A percentile compares a stretch with the other conserved stretches of the same genome.
phyloP scores from a whole-genome alignment of 306 rosid species.

The Vigna mungo region DNA sequence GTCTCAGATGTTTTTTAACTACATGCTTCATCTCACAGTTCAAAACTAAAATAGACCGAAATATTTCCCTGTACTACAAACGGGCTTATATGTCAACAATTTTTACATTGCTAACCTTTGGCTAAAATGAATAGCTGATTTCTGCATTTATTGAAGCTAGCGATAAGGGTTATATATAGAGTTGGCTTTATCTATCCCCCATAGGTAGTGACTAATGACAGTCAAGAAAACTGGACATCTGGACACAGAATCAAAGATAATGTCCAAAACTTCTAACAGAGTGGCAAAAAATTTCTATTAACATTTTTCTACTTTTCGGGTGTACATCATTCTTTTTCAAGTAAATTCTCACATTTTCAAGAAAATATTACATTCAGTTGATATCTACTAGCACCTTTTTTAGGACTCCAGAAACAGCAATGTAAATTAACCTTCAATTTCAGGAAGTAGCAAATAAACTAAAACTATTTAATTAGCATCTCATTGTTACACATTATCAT shows the following conservation, averaged over 20 bases:
- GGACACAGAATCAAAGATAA: neutral
- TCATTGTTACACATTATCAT: neutral
- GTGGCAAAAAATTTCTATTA: neutral
- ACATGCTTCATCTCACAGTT: neutral
- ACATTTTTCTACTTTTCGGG: neutral
- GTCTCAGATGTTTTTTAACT: neutral
- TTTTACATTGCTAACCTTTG: no score
- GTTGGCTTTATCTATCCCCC: no score
- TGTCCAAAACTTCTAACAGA: slow-evolving; percentile 14
- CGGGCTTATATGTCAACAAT: neutral
- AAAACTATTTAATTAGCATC: neutral
- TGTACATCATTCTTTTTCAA: slow-evolving; percentile 31
- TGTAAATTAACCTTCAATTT: slow-evolving; percentile 1
- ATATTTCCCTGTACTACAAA: neutral
- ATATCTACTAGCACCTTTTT: slow-evolving; percentile 7
- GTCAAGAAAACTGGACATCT: neutral
- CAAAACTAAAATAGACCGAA: neutral
- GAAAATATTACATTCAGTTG: slow-evolving; percentile 1
- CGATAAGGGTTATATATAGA: no score
- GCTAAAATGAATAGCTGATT: no score
- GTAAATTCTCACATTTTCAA: slow-evolving; percentile 4
- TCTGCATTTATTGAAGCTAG: no score
- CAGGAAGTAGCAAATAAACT: neutral
- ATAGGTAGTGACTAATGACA: slow-evolving; percentile 3
- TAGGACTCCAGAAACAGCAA: slow-evolving; percentile 14